Evolutionary conservation across 371 early-diverging fungal species (phyloP).

Genomic region (Circinella minor): DNA sequence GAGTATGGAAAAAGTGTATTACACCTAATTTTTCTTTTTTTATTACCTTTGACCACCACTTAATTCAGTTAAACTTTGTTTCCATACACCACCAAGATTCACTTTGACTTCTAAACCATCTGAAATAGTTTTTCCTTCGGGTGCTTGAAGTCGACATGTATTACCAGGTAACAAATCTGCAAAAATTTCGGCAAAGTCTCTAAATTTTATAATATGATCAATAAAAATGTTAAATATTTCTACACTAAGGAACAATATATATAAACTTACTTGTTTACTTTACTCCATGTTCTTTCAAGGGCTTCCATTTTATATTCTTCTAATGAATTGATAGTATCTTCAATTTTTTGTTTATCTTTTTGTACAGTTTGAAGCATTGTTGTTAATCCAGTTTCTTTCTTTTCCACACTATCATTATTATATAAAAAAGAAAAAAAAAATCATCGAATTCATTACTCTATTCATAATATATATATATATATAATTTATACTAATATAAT

Average conservation of each 20-base stretch:
- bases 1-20: not conserved
- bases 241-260: no score
- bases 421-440: not conserved
- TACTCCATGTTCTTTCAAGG: slow-evolving; percentile 86
- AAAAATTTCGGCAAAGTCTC: slow-evolving; percentile 96
- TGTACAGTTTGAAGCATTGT: slow-evolving; percentile 89
- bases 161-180: slow-evolving; percentile 93
- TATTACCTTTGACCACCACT: slow-evolving; percentile 99
- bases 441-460: not conserved
- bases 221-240: no score
- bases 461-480: no score
- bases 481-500: no score
- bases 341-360: slow-evolving; percentile 94
- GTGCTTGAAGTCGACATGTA: slow-evolving; percentile 85
- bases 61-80: slow-evolving; percentile 95
- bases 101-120: slow-evolving; percentile 96
- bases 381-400: slow-evolving; percentile 83
- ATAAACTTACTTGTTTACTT: slow-evolving; percentile 85
- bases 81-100: slow-evolving; percentile 97
- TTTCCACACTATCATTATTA: slow-evolving; percentile 70
- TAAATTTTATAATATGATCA: slow-evolving; percentile 4
- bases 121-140: slow-evolving; percentile 81
- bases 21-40: no score
- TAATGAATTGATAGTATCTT: slow-evolving; percentile 87
- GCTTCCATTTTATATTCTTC: slow-evolving; percentile 93